A percentile compares a stretch with the other conserved stretches of the same genome.
These are phyloP conservation scores for Populus davidiana DNA, from an alignment of 345 rosid species.

Conservation along the genomic window DNA sequence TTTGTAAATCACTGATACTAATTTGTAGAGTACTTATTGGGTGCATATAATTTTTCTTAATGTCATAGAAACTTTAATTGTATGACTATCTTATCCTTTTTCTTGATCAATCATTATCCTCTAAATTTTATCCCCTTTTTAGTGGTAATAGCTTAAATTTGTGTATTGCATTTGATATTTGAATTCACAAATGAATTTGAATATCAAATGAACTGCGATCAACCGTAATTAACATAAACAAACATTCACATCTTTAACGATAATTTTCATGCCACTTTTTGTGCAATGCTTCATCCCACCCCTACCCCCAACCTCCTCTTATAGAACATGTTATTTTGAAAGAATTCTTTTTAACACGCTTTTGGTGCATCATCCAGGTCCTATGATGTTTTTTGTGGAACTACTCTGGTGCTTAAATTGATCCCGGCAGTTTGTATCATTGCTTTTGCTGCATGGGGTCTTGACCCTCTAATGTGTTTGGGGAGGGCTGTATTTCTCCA, in stretches of 20 bases:
- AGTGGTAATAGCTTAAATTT: background rate
- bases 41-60: too few species aligned
- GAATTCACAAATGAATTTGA: background rate
- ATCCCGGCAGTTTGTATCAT: slow-evolving; percentile 57
- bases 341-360: background rate
- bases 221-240: background rate
- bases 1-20: too few species aligned
- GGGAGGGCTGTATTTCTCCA: slow-evolving; percentile 51
- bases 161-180: background rate
- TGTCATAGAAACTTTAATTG: background rate
- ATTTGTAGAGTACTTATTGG: too few species aligned
- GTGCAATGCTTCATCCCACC: background rate
- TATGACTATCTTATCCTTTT: background rate
- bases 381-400: slow-evolving; percentile 49
- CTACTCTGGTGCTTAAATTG: slow-evolving; percentile 51
- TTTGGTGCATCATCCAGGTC: slow-evolving; percentile 45
- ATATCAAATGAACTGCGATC: background rate
- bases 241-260: background rate
- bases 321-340: background rate
- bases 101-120: background rate
- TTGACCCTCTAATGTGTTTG: slow-evolving; percentile 55
- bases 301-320: background rate
- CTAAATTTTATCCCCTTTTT: background rate
- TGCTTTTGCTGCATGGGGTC: slow-evolving; percentile 67
- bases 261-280: background rate